Conservation (phyloP, 352 stramenopile species). For the Globisporangium spiculum region DNA sequence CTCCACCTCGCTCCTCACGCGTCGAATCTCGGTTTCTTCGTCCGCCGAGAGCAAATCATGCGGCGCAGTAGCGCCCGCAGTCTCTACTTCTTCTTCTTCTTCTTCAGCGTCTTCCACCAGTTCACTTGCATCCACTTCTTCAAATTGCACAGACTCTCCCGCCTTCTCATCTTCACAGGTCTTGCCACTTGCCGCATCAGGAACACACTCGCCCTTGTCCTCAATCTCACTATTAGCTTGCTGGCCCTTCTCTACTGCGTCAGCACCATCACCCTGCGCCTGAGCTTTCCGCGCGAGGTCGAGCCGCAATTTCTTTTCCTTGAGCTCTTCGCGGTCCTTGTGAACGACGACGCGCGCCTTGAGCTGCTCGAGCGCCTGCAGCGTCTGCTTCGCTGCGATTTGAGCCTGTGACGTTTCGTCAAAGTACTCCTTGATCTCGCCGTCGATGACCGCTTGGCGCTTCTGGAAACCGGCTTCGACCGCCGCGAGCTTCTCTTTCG, state of each 20-base stretch:
- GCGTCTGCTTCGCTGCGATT: slow-evolving; percentile 27
- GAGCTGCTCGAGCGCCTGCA: slow-evolving; percentile 40
- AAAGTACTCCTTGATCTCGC: slow-evolving; percentile 49
- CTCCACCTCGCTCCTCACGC: slow-evolving; percentile 51
- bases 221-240: neutral
- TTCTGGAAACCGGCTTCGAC: slow-evolving; percentile 51
- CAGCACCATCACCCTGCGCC: neutral
- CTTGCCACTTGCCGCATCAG: slow-evolving; percentile 12
- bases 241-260: neutral
- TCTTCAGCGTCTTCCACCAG: slow-evolving; percentile 12
- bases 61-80: neutral
- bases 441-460: slow-evolving; percentile 37
- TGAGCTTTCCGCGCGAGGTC: slow-evolving; percentile 48
- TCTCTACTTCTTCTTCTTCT: slow-evolving; percentile 24
- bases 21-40: slow-evolving; percentile 29
- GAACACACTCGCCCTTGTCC: slow-evolving; percentile 6
- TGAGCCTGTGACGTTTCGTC: slow-evolving; percentile 25
- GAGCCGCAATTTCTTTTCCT: slow-evolving; percentile 52
- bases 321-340: slow-evolving; percentile 64
- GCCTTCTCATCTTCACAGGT: slow-evolving; percentile 13
- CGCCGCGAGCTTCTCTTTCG: slow-evolving; percentile 32
- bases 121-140: slow-evolving; percentile 31
- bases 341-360: slow-evolving; percentile 58
- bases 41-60: slow-evolving; percentile 11
- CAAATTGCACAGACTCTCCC: slow-evolving; percentile 23